Evolutionary conservation across 2,329 filamentous ascomycete genomes (phyloP).

Genomic region (Scortechinia acanthostroma): DNA sequence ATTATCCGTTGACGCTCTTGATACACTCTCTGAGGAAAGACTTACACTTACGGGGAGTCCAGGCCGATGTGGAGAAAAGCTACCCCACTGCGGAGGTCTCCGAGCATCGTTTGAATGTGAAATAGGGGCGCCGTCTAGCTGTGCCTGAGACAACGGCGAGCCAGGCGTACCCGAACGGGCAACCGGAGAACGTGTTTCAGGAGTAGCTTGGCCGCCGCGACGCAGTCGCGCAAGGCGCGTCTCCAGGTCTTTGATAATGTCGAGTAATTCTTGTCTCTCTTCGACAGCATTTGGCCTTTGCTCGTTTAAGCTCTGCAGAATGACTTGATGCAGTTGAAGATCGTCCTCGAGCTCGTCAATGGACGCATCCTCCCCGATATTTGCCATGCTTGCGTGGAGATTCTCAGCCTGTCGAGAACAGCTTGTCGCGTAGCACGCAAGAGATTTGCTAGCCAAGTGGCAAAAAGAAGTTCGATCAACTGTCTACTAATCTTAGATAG

Average conservation of each 20-base stretch:
- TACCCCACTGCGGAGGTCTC: not conserved
- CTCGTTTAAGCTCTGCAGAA: conserved; percentile 16
- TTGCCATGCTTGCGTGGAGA: no score
- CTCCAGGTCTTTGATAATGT: conserved; percentile 13
- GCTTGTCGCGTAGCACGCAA: no score
- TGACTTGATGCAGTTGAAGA: conserved; percentile 17
- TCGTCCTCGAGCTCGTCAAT: conserved; percentile 18
- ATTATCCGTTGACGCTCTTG: no score
- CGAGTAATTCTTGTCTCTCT: conserved; percentile 14
- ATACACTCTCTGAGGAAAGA: no score
- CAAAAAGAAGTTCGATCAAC: no score
- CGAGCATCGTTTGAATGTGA: not conserved
- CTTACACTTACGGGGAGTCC: no score
- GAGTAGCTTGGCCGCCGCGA: conserved; percentile 6
- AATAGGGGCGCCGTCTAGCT: not conserved
- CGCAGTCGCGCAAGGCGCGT: conserved; percentile 12
- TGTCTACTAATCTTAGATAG: no score
- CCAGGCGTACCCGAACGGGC: no score
- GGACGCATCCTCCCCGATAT: conserved; percentile 8
- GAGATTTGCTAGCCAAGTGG: no score
- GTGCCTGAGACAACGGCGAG: not conserved
- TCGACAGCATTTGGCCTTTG: conserved; percentile 12
- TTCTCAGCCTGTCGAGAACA: no score
- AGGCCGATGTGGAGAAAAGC: no score
- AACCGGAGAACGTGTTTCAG: not conserved